Percentiles rank a stretch among this genome's conserved stretches.
Evolutionary conservation across 768 basidiomycete species (phyloP).

Genomic region (Serpula lacrymans): DNA sequence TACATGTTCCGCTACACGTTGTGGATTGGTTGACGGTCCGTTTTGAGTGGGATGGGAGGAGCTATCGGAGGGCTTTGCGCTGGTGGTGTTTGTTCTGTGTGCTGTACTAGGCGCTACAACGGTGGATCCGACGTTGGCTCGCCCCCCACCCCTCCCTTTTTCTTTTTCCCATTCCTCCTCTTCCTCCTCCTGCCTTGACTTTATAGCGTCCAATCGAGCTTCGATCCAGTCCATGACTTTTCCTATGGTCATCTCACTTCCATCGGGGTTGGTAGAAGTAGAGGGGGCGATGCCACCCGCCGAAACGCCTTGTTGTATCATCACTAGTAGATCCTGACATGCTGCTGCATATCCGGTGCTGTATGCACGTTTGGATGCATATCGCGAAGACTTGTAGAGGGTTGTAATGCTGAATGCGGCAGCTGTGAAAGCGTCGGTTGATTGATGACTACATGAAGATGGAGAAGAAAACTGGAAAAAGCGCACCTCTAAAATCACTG

Average conservation of each 20-base stretch:
- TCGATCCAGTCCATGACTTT: constrained; percentile 85
- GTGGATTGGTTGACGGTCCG: constrained; percentile 12
- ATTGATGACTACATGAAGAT: no score
- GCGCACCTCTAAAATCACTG: constrained; percentile 76
- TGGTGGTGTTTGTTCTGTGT: constrained; percentile 16
- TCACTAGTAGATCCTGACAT: constrained; percentile 74
- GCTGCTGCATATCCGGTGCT: constrained; percentile 78
- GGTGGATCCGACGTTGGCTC: constrained; percentile 26
- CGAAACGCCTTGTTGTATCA: constrained; percentile 83
- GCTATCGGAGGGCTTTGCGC: constrained; percentile 13
- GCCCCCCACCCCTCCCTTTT: constrained; percentile 41
- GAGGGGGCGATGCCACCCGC: constrained; percentile 43
- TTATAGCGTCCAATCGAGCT: constrained; percentile 74
- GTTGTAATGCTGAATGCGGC: constrained; percentile 84
- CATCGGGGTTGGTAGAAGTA: constrained; percentile 42
- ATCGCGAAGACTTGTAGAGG: constrained; percentile 74
- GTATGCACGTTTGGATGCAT: constrained; percentile 76
- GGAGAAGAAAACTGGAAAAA: neutral
- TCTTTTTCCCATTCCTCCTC: constrained; percentile 78
- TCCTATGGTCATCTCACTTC: constrained; percentile 69
- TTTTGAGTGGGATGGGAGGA: constrained; percentile 15
- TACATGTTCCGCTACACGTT: constrained; percentile 24
- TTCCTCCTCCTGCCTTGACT: constrained; percentile 73
- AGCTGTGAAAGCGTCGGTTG: constrained; percentile 39
- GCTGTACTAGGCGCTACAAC: constrained; percentile 10